Conservation (phyloP, 306 rosid genomes). For the Acacia crassicarpa region DNA sequence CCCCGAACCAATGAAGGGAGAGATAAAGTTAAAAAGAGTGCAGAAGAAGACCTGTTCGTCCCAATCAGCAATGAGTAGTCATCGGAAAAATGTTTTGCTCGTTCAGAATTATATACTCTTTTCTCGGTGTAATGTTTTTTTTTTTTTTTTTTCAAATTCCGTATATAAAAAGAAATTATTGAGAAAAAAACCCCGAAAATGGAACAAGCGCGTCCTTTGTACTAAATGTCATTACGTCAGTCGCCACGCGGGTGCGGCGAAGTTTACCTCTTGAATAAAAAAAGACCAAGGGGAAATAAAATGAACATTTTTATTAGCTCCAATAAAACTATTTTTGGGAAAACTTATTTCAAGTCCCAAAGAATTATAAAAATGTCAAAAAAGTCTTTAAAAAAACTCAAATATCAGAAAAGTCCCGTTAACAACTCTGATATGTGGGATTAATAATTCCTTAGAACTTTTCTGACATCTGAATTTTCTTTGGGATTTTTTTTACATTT, state of each 20-base stretch:
- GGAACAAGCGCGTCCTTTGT: not conserved
- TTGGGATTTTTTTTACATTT: too few species aligned
- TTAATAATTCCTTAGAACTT: too few species aligned
- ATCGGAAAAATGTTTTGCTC: not conserved
- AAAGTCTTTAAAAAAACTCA: too few species aligned
- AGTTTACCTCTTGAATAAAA: too few species aligned
- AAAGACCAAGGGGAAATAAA: too few species aligned
- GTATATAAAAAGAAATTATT: not conserved
- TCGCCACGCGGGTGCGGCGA: not conserved
- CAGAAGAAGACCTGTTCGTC: not conserved
- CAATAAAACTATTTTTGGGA: too few species aligned
- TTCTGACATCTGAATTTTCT: too few species aligned
- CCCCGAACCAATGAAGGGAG: not conserved
- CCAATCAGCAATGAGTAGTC: not conserved
- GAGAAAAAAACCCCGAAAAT: not conserved
- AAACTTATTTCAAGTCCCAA: too few species aligned
- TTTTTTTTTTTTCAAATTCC: not conserved
- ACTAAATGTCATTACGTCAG: not conserved
- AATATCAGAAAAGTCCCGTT: too few species aligned
- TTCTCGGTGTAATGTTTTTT: not conserved
- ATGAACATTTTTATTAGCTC: too few species aligned
- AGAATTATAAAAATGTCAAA: too few species aligned
- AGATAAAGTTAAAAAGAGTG: slow-evolving; percentile 3
- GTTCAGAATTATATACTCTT: slow-evolving; percentile 8
- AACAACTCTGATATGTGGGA: too few species aligned